Evolutionary conservation across 495 filamentous ascomycete species (phyloP).

Genomic region (Penicillium lagena): DNA sequence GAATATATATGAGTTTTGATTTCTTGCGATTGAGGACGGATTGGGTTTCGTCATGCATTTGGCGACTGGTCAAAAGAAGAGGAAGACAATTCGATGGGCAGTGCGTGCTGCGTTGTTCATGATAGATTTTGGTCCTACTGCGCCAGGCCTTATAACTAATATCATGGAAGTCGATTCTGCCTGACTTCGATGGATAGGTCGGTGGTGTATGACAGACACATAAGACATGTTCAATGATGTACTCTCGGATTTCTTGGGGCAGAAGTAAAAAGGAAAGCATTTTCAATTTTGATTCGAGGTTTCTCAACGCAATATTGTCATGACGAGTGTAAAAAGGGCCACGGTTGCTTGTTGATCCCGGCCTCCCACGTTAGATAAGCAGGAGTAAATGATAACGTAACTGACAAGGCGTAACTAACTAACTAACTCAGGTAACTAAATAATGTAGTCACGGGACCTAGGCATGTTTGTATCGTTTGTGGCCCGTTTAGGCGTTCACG

Average conservation of each 20-base stretch:
- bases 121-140: neutral
- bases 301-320: no score
- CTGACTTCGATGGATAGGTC: conserved; percentile 1
- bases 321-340: no score
- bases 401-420: no score
- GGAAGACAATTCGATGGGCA: conserved; percentile 1
- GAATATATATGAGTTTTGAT: neutral
- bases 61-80: neutral
- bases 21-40: neutral
- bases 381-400: no score
- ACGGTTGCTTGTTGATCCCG: no score
- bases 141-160: neutral
- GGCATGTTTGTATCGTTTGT: no score
- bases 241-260: neutral
- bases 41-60: neutral
- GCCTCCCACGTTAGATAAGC: no score
- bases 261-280: neutral
- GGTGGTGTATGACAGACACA: neutral
- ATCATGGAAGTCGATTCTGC: neutral
- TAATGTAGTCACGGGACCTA: no score
- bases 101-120: conserved; percentile 1
- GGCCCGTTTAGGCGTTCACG: no score
- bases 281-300: neutral
- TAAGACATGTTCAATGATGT: neutral
- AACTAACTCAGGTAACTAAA: no score